Evolutionary conservation across 345 rosid species (phyloP).

Genomic region (Bretschneidera sinensis): DNA sequence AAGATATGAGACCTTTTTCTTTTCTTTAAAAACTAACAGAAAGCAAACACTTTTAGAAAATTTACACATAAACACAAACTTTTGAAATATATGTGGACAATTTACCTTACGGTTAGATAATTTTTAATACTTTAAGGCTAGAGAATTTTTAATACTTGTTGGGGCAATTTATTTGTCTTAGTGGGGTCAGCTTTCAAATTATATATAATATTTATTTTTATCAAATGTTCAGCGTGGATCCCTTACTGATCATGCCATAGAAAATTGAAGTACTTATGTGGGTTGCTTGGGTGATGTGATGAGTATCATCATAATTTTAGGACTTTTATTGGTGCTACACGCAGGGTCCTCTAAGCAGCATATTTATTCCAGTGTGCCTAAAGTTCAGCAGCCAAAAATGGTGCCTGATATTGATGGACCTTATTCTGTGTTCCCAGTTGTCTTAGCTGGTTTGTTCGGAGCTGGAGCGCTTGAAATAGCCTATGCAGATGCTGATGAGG

Average conservation of each 20-base stretch:
- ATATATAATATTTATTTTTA: too few relatives aligned
- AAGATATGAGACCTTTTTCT: too few relatives aligned
- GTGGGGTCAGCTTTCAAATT: too few relatives aligned
- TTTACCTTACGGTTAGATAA: too few relatives aligned
- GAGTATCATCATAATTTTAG: neutral
- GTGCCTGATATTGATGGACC: conserved; percentile 11
- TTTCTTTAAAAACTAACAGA: too few relatives aligned
- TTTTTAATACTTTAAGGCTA: too few relatives aligned
- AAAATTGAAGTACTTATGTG: neutral
- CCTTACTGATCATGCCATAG: neutral
- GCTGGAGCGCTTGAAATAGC: conserved; percentile 47
- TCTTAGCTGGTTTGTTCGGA: conserved; percentile 53
- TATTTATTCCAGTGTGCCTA: conserved; percentile 15
- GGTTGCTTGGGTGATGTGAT: neutral
- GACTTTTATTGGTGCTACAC: neutral
- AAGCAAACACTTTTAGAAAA: too few relatives aligned
- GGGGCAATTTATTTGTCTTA: too few relatives aligned
- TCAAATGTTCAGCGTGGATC: too few relatives aligned
- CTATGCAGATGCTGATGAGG: conserved; percentile 72
- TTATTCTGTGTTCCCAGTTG: conserved; percentile 31
- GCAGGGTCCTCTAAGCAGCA: conserved; percentile 33
- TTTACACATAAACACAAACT: too few relatives aligned
- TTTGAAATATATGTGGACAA: too few relatives aligned
- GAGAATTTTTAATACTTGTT: too few relatives aligned
- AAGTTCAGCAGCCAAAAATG: conserved; percentile 14